Percentiles rank a stretch among this genome's conserved stretches.
These are phyloP conservation scores for Blastobotrys proliferans DNA, from an alignment of 1,139 yeast genomes.

Conservation along the genomic window DNA sequence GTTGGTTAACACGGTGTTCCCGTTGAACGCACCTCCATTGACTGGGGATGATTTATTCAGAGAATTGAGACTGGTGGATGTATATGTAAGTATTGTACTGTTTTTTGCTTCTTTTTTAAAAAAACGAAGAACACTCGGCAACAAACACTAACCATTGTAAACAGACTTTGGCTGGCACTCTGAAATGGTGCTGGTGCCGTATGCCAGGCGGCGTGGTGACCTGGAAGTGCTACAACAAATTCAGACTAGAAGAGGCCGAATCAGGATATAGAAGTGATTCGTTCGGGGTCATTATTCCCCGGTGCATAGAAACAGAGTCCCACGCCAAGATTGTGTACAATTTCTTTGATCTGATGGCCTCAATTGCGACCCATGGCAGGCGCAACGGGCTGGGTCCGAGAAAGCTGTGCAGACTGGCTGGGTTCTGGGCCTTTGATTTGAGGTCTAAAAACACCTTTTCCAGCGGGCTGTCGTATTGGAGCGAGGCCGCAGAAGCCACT, in stretches of 20 bases:
- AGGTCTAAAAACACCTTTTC: constrained; percentile 43
- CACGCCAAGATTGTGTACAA: constrained; percentile 89
- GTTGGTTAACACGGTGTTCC: constrained; percentile 28
- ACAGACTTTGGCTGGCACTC: constrained; percentile 58
- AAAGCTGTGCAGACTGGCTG: constrained; percentile 76
- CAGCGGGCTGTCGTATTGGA: constrained; percentile 74
- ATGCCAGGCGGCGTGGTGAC: constrained; percentile 76
- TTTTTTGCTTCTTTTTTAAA: too few species aligned
- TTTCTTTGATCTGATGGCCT: constrained; percentile 73
- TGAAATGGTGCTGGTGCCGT: constrained; percentile 84
- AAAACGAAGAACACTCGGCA: not conserved
- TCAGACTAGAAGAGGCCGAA: constrained; percentile 55
- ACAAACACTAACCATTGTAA: not conserved
- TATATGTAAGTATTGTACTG: constrained; percentile 19
- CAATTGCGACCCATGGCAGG: constrained; percentile 79
- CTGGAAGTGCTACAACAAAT: constrained; percentile 77
- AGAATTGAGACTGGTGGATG: constrained; percentile 28
- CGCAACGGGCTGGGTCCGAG: constrained; percentile 76
- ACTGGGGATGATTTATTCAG: constrained; percentile 30
- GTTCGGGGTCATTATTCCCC: constrained; percentile 76
- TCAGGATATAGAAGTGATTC: constrained; percentile 61
- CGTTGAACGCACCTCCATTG: constrained; percentile 24
- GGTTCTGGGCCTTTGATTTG: constrained; percentile 79
- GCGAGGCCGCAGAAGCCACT: constrained; percentile 70
- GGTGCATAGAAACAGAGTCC: constrained; percentile 74